Percentiles rank a stretch among this genome's conserved stretches.
These are phyloP conservation scores for Dillenia turbinata DNA, from an alignment of 164 flowering plant species.

Conservation along the genomic window DNA sequence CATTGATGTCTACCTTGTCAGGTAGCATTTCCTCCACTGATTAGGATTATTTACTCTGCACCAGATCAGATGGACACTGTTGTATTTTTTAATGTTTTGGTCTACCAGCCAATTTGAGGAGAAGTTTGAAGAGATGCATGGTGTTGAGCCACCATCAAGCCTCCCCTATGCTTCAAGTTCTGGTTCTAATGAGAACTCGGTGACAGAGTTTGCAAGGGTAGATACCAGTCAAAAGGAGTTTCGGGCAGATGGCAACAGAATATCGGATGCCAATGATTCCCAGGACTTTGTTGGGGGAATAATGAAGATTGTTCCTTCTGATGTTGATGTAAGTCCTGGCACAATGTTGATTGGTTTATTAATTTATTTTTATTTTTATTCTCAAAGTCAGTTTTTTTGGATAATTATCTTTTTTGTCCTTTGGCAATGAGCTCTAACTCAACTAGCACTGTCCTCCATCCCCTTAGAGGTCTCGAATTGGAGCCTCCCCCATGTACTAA, in stretches of 20 bases:
- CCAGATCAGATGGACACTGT: background rate
- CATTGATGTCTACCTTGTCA: constrained; percentile 82
- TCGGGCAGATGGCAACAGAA: constrained; percentile 20
- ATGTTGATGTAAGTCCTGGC: constrained; percentile 55
- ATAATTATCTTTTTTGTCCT: too few species aligned
- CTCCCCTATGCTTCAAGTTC: constrained; percentile 37
- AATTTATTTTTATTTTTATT: too few species aligned
- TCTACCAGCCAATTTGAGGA: constrained; percentile 69
- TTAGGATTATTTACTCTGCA: background rate
- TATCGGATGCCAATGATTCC: constrained; percentile 27
- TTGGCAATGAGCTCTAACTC: too few species aligned
- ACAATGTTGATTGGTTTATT: too few species aligned
- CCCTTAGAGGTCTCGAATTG: too few species aligned
- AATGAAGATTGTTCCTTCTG: constrained; percentile 71
- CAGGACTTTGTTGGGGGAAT: constrained; percentile 60
- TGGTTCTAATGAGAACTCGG: constrained; percentile 29
- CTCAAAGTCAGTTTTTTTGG: too few species aligned
- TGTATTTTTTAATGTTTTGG: background rate
- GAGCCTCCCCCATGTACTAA: too few species aligned
- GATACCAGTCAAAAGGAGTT: constrained; percentile 19
- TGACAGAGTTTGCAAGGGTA: constrained; percentile 9
- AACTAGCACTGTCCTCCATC: too few species aligned
- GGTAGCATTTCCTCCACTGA: constrained; percentile 31
- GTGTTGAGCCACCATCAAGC: constrained; percentile 29
- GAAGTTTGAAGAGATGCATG: constrained; percentile 65